phyloP scores from a whole-genome alignment of 441 rosid species.

The Populus trichocarpa region DNA sequence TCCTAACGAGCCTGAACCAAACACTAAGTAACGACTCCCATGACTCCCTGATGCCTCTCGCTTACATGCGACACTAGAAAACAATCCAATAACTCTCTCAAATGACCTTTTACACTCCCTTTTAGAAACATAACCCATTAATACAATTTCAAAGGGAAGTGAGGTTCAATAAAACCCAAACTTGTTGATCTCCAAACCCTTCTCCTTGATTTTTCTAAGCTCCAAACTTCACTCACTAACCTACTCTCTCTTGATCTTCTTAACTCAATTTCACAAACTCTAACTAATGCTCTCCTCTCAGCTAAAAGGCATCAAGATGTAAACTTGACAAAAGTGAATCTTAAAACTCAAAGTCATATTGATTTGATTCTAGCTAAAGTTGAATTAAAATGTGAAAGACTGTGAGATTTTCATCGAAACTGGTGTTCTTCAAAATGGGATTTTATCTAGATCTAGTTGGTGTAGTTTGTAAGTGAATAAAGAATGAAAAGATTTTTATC shows the following conservation, averaged over 20 bases:
- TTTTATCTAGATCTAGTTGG: conserved; percentile 19
- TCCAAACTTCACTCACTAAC: conserved; percentile 55
- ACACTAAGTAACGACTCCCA: too few species aligned
- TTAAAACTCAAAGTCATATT: conserved; percentile 79
- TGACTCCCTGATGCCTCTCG: too few species aligned
- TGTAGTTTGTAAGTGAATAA: too few species aligned
- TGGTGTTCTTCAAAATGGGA: conserved; percentile 44
- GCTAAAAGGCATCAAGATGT: conserved; percentile 43
- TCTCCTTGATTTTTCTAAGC: conserved; percentile 24
- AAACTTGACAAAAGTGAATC: conserved; percentile 62
- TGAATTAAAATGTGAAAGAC: conserved; percentile 65
- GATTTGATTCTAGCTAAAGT: conserved; percentile 58
- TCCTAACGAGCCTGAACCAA: too few species aligned
- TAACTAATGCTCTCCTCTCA: conserved; percentile 43
- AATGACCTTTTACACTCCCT: conserved; percentile 22
- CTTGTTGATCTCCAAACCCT: conserved; percentile 7
- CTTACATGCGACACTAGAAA: too few species aligned
- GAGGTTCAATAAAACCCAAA: conserved; percentile 60
- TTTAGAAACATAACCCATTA: conserved; percentile 32
- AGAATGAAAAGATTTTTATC: too few species aligned
- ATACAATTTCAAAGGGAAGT: conserved; percentile 62
- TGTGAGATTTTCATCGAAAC: conserved; percentile 59
- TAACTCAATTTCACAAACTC: conserved; percentile 39
- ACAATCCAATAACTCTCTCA: too few species aligned
- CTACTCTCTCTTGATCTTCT: conserved; percentile 59